A percentile compares a stretch with the other conserved stretches of the same genome.
Evolutionary conservation across 306 rosid species (phyloP).

Genomic region (Trichosanthes truncata): DNA sequence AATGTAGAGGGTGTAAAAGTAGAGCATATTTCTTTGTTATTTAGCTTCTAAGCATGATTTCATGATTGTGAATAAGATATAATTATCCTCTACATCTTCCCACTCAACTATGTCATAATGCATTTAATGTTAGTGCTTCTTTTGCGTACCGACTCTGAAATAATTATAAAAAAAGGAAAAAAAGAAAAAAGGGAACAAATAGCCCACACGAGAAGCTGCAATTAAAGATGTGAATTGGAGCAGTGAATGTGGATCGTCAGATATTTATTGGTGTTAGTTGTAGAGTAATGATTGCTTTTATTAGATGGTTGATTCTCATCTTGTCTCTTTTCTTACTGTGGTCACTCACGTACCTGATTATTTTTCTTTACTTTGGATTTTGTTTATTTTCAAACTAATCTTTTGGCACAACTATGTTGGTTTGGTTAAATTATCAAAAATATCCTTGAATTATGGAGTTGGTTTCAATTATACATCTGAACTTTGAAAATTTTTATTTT

Average conservation of each 20-base stretch:
- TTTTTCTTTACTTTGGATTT: background rate
- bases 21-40: background rate
- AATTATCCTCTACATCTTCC: conserved; percentile 28
- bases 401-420: too few species aligned
- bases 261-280: conserved; percentile 33
- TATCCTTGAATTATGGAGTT: too few species aligned
- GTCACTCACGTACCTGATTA: background rate
- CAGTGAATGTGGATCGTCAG: conserved; percentile 15
- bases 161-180: background rate
- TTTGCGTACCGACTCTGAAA: background rate
- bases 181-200: background rate
- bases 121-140: background rate
- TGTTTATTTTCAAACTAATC: background rate
- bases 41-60: conserved; percentile 85
- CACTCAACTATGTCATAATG: conserved; percentile 7
- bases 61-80: conserved; percentile 51
- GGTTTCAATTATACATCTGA: too few species aligned
- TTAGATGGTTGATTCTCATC: background rate
- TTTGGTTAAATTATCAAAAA: too few species aligned
- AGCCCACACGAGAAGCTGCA: background rate
- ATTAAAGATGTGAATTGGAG: conserved; percentile 17
- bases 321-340: background rate
- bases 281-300: conserved; percentile 26
- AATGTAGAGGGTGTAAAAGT: background rate
- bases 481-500: too few species aligned